Percentiles rank a stretch among this genome's conserved stretches.
Evolutionary conservation across 108 stramenopile species (phyloP).

Genomic region (Schizochytrium sp.): DNA sequence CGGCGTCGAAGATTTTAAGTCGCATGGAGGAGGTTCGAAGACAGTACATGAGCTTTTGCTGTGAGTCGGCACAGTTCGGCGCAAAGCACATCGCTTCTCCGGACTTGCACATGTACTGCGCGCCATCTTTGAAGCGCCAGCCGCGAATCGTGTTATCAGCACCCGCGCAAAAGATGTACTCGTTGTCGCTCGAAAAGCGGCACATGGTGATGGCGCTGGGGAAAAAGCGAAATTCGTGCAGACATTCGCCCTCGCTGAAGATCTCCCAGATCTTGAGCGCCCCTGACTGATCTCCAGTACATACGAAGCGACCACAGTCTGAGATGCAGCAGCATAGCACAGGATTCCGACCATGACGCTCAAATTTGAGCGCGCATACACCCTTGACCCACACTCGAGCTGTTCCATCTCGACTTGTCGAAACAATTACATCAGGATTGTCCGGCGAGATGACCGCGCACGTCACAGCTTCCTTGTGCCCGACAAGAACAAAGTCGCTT

Average conservation of each 20-base stretch:
- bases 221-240: neutral
- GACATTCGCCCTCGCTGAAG: neutral
- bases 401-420: neutral
- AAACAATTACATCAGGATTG: neutral
- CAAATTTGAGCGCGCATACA: neutral
- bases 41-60: neutral
- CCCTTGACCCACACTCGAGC: neutral
- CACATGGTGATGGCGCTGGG: neutral
- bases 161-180: conserved; percentile 5
- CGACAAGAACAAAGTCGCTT: neutral
- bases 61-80: neutral
- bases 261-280: conserved; percentile 9
- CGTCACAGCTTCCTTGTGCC: neutral
- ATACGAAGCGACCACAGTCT: neutral
- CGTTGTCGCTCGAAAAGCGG: neutral
- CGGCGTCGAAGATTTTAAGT: neutral
- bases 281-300: neutral
- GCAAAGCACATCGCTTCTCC: conserved; percentile 2
- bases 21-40: neutral
- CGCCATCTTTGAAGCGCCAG: neutral
- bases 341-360: neutral
- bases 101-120: conserved; percentile 18
- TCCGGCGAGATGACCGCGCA: neutral
- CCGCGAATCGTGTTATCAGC: neutral
- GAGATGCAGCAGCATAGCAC: neutral